Evolutionary conservation across 2,329 filamentous ascomycete genomes (phyloP).

Genomic region (Eutypella sp.): DNA sequence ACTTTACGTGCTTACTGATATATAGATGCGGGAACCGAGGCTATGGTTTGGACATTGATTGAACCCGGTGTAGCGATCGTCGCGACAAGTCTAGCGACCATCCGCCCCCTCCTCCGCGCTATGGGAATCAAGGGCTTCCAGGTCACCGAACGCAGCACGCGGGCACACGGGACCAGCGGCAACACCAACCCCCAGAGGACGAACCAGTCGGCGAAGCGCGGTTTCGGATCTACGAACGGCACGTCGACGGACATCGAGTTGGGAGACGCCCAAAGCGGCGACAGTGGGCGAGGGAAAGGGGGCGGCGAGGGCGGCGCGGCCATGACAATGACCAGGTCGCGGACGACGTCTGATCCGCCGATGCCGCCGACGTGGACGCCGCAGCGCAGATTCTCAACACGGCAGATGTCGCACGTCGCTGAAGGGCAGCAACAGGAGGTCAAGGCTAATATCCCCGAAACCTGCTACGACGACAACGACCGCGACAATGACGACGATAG

Average conservation of each 20-base stretch:
- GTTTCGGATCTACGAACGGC: slow-evolving; percentile 30
- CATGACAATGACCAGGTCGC: no score
- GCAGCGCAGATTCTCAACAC: slow-evolving; percentile 9
- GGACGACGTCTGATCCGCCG: slow-evolving; percentile 7
- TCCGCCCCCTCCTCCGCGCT: slow-evolving; percentile 48
- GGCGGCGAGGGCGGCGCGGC: no score
- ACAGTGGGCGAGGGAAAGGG: no score
- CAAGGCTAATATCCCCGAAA: not conserved
- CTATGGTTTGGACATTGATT: slow-evolving; percentile 53
- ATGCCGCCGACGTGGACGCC: slow-evolving; percentile 9
- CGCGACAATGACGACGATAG: not conserved
- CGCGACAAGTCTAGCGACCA: slow-evolving; percentile 49
- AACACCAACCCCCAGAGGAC: slow-evolving; percentile 24
- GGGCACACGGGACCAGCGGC: slow-evolving; percentile 18
- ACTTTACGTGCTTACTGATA: no score
- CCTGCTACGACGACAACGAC: slow-evolving; percentile 1
- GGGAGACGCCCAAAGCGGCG: slow-evolving; percentile 10
- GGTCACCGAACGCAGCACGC: slow-evolving; percentile 31
- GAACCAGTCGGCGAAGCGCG: slow-evolving; percentile 25
- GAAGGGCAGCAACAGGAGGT: slow-evolving; percentile 15
- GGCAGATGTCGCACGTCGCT: slow-evolving; percentile 10
- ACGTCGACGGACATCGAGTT: slow-evolving; percentile 32
- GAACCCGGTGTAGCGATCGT: slow-evolving; percentile 52
- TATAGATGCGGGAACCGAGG: slow-evolving; percentile 43
- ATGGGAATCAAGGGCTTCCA: slow-evolving; percentile 43